Evolutionary conservation across 225 moss, liverwort and hornwort genomes (phyloP).

Genomic region (Pseudoscleropodium purum): DNA sequence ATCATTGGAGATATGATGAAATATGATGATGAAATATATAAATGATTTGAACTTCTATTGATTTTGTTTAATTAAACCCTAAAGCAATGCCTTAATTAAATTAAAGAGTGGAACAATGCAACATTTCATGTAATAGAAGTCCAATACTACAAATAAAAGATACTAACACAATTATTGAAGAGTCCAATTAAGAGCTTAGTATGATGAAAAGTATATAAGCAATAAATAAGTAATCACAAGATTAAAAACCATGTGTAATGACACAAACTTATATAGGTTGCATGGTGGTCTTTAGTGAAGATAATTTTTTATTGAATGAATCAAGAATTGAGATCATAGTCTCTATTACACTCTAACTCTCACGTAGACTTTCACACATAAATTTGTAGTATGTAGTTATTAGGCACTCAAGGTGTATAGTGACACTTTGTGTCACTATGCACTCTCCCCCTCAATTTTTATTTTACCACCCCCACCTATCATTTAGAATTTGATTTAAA

Average conservation of each 20-base stretch:
- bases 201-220: neutral
- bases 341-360: constrained; percentile 54
- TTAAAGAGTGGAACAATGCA: neutral
- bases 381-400: too few relatives aligned
- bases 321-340: constrained; percentile 68
- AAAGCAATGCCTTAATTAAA: neutral
- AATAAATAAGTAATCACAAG: neutral
- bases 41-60: neutral
- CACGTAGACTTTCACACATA: constrained; percentile 54
- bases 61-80: neutral
- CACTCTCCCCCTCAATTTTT: too few relatives aligned
- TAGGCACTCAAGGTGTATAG: too few relatives aligned
- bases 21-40: neutral
- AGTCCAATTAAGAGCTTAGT: neutral
- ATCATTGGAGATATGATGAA: neutral
- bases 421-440: too few relatives aligned
- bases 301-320: constrained; percentile 73
- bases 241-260: neutral
- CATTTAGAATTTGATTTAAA: too few relatives aligned
- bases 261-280: constrained; percentile 72
- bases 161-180: neutral
- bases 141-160: neutral
- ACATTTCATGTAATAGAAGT: neutral
- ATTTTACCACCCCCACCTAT: too few relatives aligned
- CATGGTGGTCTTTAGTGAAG: constrained; percentile 70